Evolutionary conservation across 306 rosid genomes (phyloP).

Genomic region (Dryas alaskensis): DNA sequence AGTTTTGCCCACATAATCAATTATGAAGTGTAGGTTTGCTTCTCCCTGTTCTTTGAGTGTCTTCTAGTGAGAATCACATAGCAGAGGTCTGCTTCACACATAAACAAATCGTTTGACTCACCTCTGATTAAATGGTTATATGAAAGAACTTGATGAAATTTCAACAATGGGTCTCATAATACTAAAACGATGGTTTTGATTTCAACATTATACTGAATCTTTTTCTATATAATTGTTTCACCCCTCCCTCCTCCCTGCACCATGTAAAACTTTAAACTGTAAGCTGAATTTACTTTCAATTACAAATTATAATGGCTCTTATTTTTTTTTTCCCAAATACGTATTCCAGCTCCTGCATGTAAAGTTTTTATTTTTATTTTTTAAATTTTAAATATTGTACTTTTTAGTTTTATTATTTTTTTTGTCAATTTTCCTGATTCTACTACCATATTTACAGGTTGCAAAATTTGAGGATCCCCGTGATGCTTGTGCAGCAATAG

Average conservation of each 20-base stretch:
- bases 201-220: background rate
- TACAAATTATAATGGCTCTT: no score
- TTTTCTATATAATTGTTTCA: background rate
- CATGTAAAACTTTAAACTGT: no score
- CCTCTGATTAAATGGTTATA: conserved; percentile 1
- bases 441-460: conserved; percentile 51
- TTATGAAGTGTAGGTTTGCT: background rate
- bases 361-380: no score
- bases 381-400: no score
- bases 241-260: no score
- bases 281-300: no score
- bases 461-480: conserved; percentile 88
- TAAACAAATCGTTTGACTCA: background rate
- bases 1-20: background rate
- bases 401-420: background rate
- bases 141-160: background rate
- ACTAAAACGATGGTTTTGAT: background rate
- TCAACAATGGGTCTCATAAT: background rate
- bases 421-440: conserved; percentile 16
- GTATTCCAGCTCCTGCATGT: no score
- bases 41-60: background rate
- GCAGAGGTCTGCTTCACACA: background rate
- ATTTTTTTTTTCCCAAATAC: no score
- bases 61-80: background rate
- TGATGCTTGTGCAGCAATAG: conserved; percentile 99